phyloP scores from a whole-genome alignment of 2,329 filamentous ascomycete genomes.

The Penicillium decumbens region DNA sequence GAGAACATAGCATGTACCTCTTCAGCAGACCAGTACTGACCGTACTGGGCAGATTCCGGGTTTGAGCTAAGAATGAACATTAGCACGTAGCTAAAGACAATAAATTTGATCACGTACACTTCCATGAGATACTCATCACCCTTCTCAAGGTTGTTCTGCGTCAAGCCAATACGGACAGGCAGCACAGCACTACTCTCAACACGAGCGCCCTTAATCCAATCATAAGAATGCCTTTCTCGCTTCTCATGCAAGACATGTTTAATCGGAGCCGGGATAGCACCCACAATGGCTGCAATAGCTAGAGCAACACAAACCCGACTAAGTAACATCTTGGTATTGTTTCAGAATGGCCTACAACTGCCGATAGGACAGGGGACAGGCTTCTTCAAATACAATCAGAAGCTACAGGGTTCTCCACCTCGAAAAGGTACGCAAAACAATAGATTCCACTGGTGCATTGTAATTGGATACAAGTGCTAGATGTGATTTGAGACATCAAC shows the following conservation, averaged over 20 bases:
- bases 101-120: conserved; percentile 24
- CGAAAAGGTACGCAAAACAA: neutral
- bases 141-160: conserved; percentile 44
- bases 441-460: neutral
- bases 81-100: neutral
- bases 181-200: conserved; percentile 35
- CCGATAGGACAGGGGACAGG: neutral
- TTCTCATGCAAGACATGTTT: conserved; percentile 45
- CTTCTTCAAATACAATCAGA: conserved; percentile 15
- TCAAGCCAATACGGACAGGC: conserved; percentile 46
- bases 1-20: conserved; percentile 44
- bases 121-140: conserved; percentile 45
- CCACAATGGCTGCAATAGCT: conserved; percentile 20
- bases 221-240: conserved; percentile 28
- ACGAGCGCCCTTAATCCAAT: conserved; percentile 40
- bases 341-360: neutral
- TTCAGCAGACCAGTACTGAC: conserved; percentile 42
- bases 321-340: conserved; percentile 12
- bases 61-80: conserved; percentile 30
- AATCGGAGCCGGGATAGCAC: conserved; percentile 25
- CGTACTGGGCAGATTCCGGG: conserved; percentile 41
- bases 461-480: conserved; percentile 17
- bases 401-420: conserved; percentile 7
- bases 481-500: conserved; percentile 13
- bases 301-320: conserved; percentile 15